phyloP scores from a whole-genome alignment of 495 filamentous ascomycete genomes.

The Xylaria flabelliformis region DNA sequence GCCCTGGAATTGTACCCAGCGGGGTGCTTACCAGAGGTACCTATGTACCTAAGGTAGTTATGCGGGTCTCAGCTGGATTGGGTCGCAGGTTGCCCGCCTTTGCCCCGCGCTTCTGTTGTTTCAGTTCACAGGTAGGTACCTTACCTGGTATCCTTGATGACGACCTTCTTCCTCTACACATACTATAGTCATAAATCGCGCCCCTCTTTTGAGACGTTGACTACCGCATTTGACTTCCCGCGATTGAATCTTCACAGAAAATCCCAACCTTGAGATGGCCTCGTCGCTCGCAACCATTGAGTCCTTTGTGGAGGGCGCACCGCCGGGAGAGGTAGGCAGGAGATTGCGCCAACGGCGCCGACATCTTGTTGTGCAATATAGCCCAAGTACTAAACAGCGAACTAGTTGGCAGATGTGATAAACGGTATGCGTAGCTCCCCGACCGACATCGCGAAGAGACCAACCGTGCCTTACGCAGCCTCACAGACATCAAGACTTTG shows the following conservation, averaged over 20 bases:
- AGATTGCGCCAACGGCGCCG: constrained; percentile 9
- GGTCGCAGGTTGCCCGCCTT: constrained; percentile 11
- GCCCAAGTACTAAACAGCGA: constrained; percentile 36
- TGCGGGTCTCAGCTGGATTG: constrained; percentile 8
- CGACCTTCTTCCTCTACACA: not conserved
- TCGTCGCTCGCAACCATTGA: constrained; percentile 69
- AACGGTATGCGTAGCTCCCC: constrained; percentile 65
- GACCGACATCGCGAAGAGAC: constrained; percentile 8
- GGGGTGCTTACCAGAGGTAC: no score
- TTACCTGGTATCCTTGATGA: not conserved
- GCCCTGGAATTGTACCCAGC: no score
- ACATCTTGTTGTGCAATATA: not conserved
- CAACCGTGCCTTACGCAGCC: constrained; percentile 23
- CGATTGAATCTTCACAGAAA: not conserved
- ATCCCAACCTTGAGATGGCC: constrained; percentile 37
- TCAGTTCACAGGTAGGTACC: not conserved
- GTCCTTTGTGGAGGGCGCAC: constrained; percentile 91
- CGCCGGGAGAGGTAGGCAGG: constrained; percentile 86
- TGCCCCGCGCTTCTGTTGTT: constrained; percentile 26
- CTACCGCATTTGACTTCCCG: not conserved
- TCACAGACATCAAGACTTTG: constrained; percentile 84
- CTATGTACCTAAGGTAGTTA: not conserved
- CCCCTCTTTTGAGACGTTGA: not conserved
- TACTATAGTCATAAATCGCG: not conserved
- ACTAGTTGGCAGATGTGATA: constrained; percentile 85